Evolutionary conservation across 2,329 filamentous ascomycete species (phyloP).

Genomic region (Alternaria metachromatica): DNA sequence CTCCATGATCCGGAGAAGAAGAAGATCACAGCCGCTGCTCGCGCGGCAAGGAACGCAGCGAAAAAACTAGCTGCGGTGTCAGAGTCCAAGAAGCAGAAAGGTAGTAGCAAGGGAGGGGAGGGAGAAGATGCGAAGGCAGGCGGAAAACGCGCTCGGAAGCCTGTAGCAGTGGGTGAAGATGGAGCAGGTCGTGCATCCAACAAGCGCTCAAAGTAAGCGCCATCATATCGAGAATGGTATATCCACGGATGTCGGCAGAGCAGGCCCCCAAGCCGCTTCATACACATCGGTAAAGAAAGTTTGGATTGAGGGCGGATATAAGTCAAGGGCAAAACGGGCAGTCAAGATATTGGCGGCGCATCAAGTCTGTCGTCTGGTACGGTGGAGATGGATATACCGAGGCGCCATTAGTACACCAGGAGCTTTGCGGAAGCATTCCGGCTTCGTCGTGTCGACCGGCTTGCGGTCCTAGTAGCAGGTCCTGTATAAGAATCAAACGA

Average conservation of each 20-base stretch:
- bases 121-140: not conserved
- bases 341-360: not conserved
- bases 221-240: no score
- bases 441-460: not conserved
- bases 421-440: not conserved
- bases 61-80: accelerated
- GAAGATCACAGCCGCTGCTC: not conserved
- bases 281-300: not conserved
- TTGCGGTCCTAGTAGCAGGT: not conserved
- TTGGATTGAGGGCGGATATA: not conserved
- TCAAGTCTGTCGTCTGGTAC: not conserved
- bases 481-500: not conserved
- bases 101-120: not conserved
- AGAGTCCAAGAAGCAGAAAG: not conserved
- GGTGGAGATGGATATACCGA: not conserved
- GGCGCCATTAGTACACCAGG: not conserved
- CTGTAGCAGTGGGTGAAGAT: not conserved
- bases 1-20: not conserved
- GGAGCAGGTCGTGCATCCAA: not conserved
- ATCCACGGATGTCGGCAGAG: not conserved
- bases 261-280: not conserved
- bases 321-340: not conserved
- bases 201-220: not conserved
- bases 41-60: not conserved
- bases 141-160: not conserved